A percentile compares a stretch with the other conserved stretches of the same genome.
These are phyloP conservation scores for Ceratocystis huliohia DNA, from an alignment of 2,329 filamentous ascomycete species.

Conservation along the genomic window DNA sequence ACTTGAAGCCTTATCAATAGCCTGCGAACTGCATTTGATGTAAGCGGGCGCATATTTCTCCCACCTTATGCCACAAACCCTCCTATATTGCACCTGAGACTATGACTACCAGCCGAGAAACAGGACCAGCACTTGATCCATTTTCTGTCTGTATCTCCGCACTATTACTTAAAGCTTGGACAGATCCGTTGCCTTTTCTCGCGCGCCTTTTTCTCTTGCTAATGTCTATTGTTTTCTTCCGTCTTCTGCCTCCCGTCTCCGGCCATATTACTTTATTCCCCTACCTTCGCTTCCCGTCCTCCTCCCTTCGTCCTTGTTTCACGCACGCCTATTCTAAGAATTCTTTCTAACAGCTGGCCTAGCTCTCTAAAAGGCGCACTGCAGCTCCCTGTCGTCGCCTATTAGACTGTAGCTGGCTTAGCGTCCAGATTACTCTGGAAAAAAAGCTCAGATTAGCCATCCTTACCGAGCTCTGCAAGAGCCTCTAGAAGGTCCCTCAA, in stretches of 20 bases:
- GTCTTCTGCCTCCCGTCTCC: neutral
- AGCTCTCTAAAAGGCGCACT: neutral
- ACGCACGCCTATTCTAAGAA: neutral
- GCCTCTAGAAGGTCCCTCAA: neutral
- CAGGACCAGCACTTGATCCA: neutral
- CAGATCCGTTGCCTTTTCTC: neutral
- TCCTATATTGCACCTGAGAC: neutral
- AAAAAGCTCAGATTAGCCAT: neutral
- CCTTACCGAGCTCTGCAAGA: neutral
- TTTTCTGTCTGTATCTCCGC: neutral
- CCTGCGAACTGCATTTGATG: neutral
- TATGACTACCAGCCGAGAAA: neutral
- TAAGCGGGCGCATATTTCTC: neutral
- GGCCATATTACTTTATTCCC: neutral
- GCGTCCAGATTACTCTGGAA: neutral
- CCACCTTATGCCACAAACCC: neutral
- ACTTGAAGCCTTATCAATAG: neutral
- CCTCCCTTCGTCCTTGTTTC: neutral
- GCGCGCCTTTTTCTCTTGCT: neutral
- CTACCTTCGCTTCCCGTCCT: neutral
- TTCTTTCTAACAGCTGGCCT: neutral
- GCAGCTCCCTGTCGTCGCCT: neutral
- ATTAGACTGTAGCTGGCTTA: conserved; percentile 3
- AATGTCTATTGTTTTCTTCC: neutral
- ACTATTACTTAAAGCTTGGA: neutral